Percentiles rank a stretch among this genome's conserved stretches.
These are phyloP conservation scores for Nemania abortiva DNA, from an alignment of 2,329 filamentous ascomycete genomes.

Conservation along the genomic window DNA sequence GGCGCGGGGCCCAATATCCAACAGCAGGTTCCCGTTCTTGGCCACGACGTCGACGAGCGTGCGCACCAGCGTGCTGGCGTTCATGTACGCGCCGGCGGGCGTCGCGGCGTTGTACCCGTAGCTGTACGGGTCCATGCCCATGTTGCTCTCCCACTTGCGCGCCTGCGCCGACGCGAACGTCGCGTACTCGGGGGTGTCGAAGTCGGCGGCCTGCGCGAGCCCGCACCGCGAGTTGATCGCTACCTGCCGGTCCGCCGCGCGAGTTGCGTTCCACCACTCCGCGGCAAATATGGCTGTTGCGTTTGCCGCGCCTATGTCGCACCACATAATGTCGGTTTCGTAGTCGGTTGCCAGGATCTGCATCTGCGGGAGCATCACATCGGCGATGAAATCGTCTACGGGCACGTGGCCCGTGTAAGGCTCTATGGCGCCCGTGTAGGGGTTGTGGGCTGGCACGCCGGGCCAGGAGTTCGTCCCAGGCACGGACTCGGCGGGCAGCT, in stretches of 20 bases:
- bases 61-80: slow-evolving; percentile 60
- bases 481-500: slow-evolving; percentile 42
- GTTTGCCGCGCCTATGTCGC: slow-evolving; percentile 60
- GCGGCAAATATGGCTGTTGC: slow-evolving; percentile 56
- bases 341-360: slow-evolving; percentile 58
- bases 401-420: slow-evolving; percentile 58
- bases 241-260: slow-evolving; percentile 59
- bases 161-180: slow-evolving; percentile 62
- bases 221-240: slow-evolving; percentile 70
- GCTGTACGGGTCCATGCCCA: slow-evolving; percentile 69
- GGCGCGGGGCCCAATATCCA: slow-evolving; percentile 68
- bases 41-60: slow-evolving; percentile 52
- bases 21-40: slow-evolving; percentile 61
- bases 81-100: slow-evolving; percentile 62
- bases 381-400: slow-evolving; percentile 56
- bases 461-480: slow-evolving; percentile 53
- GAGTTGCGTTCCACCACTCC: slow-evolving; percentile 57
- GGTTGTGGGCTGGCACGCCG: slow-evolving; percentile 56
- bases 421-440: slow-evolving; percentile 56
- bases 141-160: slow-evolving; percentile 71
- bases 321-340: slow-evolving; percentile 63
- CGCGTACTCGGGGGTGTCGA: slow-evolving; percentile 71
- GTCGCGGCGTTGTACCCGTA: slow-evolving; percentile 72
- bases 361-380: slow-evolving; percentile 62
- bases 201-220: slow-evolving; percentile 62